These are phyloP conservation scores for Aspergillus steynii DNA, from an alignment of 495 filamentous ascomycete species.

Conservation along the genomic window DNA sequence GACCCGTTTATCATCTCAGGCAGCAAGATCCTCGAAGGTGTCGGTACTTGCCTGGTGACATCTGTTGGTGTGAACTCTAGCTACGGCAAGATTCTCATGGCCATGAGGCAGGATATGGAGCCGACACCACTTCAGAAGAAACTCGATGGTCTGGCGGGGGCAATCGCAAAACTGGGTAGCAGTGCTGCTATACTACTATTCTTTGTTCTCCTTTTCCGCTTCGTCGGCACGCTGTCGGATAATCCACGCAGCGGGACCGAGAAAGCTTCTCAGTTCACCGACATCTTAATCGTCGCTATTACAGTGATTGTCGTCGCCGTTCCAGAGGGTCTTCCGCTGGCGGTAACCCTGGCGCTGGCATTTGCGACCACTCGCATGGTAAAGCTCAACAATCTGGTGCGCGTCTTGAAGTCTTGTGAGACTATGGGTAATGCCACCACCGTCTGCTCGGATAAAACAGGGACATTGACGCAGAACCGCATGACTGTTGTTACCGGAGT, in stretches of 20 bases:
- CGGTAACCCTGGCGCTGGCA: constrained; percentile 54
- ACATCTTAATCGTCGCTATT: constrained; percentile 59
- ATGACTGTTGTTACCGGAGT: constrained; percentile 69
- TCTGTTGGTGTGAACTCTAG: constrained; percentile 77
- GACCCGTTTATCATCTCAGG: constrained; percentile 76
- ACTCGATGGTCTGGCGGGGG: constrained; percentile 75
- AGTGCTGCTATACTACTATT: constrained; percentile 78
- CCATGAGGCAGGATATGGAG: constrained; percentile 75
- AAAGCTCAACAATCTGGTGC: constrained; percentile 61
- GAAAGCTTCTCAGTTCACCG: constrained; percentile 62
- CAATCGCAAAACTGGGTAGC: constrained; percentile 79
- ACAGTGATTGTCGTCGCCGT: constrained; percentile 67
- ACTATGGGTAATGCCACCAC: constrained; percentile 85
- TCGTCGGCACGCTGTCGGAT: constrained; percentile 58
- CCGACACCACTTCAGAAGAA: constrained; percentile 83
- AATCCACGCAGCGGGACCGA: constrained; percentile 52
- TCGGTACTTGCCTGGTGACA: constrained; percentile 76
- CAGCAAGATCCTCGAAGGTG: constrained; percentile 78
- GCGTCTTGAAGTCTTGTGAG: constrained; percentile 67
- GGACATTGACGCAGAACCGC: constrained; percentile 81
- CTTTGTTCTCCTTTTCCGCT: constrained; percentile 77
- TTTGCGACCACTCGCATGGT: constrained; percentile 62
- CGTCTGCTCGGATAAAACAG: constrained; percentile 89
- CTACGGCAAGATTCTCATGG: constrained; percentile 84
- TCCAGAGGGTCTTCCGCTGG: constrained; percentile 64